A percentile compares a stretch with the other conserved stretches of the same genome.
Evolutionary conservation across 495 filamentous ascomycete species (phyloP).

Genomic region (Chlorociboria aeruginascens): DNA sequence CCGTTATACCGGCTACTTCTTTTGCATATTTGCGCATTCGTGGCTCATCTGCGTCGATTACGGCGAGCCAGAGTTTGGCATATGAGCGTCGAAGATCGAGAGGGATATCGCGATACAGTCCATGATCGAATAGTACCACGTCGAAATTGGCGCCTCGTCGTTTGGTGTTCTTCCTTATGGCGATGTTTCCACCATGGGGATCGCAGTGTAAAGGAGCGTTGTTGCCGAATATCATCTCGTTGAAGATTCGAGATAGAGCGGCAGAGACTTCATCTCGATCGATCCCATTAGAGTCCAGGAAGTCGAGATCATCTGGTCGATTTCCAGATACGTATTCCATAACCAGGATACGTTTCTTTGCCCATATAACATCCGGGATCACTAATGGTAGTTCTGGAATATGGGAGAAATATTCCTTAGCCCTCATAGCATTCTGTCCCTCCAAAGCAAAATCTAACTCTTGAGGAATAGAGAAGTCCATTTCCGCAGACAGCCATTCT

Average conservation of each 20-base stretch:
- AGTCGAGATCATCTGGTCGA: constrained; percentile 82
- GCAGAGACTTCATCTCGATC: constrained; percentile 95
- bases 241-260: constrained; percentile 84
- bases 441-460: constrained; percentile 88
- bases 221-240: constrained; percentile 98
- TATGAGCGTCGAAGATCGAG: constrained; percentile 67
- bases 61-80: constrained; percentile 94
- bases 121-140: constrained; percentile 96
- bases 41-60: constrained; percentile 75
- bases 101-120: constrained; percentile 89
- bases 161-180: constrained; percentile 61
- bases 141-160: constrained; percentile 68
- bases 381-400: constrained; percentile 65
- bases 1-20: constrained; percentile 78
- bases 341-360: constrained; percentile 77
- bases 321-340: constrained; percentile 89
- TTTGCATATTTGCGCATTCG: constrained; percentile 79
- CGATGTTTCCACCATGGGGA: constrained; percentile 94
- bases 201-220: constrained; percentile 91
- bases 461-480: constrained; percentile 79
- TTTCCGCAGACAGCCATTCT: constrained; percentile 88
- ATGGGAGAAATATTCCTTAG: constrained; percentile 61
- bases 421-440: constrained; percentile 70
- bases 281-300: constrained; percentile 74
- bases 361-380: constrained; percentile 85